These are phyloP conservation scores for Globisporangium acanthophoron DNA, from an alignment of 352 stramenopile species.

Conservation along the genomic window DNA sequence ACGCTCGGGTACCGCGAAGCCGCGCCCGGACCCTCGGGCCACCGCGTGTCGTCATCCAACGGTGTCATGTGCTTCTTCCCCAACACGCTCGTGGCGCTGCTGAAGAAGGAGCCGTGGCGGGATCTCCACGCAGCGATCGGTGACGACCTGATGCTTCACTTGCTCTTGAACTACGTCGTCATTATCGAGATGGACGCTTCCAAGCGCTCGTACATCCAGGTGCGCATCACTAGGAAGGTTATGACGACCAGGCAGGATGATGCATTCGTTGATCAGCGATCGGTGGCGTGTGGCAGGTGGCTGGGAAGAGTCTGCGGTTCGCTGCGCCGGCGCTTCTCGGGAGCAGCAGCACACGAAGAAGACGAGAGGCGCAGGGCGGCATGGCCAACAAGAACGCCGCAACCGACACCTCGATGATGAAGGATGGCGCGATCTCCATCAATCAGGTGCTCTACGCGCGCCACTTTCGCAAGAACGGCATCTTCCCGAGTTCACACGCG, in stretches of 20 bases:
- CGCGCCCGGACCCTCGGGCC: slow-evolving; percentile 30
- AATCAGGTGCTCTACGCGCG: slow-evolving; percentile 63
- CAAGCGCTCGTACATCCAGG: slow-evolving; percentile 48
- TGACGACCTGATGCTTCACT: slow-evolving; percentile 58
- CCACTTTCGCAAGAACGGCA: slow-evolving; percentile 23
- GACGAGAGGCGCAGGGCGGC: background rate
- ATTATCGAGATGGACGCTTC: slow-evolving; percentile 30
- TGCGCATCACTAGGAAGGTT: slow-evolving; percentile 5
- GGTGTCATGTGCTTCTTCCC: slow-evolving; percentile 66
- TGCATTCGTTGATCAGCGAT: background rate
- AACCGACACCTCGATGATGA: background rate
- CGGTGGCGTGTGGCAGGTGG: slow-evolving; percentile 19
- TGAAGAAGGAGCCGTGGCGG: slow-evolving; percentile 54
- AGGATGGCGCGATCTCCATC: slow-evolving; percentile 30
- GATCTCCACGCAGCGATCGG: slow-evolving; percentile 49
- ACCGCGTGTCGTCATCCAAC: slow-evolving; percentile 52
- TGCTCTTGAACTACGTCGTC: slow-evolving; percentile 62
- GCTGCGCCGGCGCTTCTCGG: background rate
- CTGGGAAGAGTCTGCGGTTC: slow-evolving; percentile 46
- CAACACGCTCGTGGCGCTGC: slow-evolving; percentile 57
- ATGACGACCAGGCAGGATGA: background rate
- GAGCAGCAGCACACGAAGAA: background rate
- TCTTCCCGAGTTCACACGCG: slow-evolving; percentile 31
- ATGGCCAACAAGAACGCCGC: background rate
- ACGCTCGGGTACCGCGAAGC: slow-evolving; percentile 63